phyloP scores from a whole-genome alignment of 768 basidiomycete species.

The Russula emetica region DNA sequence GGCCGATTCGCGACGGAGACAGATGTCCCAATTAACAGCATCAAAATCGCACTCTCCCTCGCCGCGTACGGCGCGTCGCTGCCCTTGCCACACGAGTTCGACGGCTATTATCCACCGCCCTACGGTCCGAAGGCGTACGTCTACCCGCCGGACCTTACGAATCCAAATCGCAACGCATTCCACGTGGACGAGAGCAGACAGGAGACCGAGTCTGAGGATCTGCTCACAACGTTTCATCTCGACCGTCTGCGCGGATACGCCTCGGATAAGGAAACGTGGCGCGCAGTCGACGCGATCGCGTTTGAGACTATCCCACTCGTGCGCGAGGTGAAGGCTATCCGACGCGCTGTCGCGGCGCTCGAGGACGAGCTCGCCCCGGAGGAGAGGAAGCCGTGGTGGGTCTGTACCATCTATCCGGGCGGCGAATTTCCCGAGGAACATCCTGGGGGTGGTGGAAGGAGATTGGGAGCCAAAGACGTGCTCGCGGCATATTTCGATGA shows the following conservation, averaged over 20 bases:
- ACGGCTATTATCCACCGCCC: constrained; percentile 70
- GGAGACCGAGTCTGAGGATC: constrained; percentile 41
- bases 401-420: constrained; percentile 57
- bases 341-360: constrained; percentile 51
- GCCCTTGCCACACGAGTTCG: constrained; percentile 64
- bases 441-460: constrained; percentile 29
- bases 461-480: constrained; percentile 39
- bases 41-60: constrained; percentile 61
- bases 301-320: constrained; percentile 76
- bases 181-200: constrained; percentile 32
- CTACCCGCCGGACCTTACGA: constrained; percentile 16
- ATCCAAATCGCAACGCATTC: constrained; percentile 44
- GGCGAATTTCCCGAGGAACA: constrained; percentile 45
- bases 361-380: constrained; percentile 26
- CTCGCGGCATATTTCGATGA: constrained; percentile 40
- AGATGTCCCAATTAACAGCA: constrained; percentile 23
- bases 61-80: constrained; percentile 73
- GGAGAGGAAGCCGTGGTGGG: constrained; percentile 66
- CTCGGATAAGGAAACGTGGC: constrained; percentile 48
- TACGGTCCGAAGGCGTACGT: constrained; percentile 52
- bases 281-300: constrained; percentile 54
- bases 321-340: constrained; percentile 61
- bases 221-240: constrained; percentile 59
- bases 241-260: constrained; percentile 55
- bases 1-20: constrained; percentile 34